phyloP scores from a whole-genome alignment of 371 early-diverging fungal species.

The Mortierella sp. region DNA sequence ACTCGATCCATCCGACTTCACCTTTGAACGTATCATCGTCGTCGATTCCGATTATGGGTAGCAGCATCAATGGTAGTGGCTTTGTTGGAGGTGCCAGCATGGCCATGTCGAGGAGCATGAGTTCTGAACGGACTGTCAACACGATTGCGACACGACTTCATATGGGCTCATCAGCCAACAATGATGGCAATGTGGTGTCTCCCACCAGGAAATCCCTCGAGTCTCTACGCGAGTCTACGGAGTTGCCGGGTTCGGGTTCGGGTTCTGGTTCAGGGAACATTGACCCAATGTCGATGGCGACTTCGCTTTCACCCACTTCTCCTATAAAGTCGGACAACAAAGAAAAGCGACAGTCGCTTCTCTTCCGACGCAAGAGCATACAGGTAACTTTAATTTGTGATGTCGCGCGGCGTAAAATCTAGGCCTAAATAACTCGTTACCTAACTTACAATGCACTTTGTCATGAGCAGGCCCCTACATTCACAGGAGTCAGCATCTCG shows the following conservation, averaged over 20 bases:
- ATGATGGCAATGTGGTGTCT: not conserved
- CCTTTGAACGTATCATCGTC: conserved; percentile 11
- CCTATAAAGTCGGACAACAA: conserved; percentile 16
- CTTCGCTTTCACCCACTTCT: conserved; percentile 2
- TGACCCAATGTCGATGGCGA: not conserved
- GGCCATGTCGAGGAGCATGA: conserved; percentile 27
- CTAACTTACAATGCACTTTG: not conserved
- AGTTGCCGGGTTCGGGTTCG: not conserved
- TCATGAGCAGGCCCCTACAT: conserved; percentile 9
- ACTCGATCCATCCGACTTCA: conserved; percentile 13
- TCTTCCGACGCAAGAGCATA: conserved; percentile 28
- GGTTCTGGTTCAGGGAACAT: not conserved
- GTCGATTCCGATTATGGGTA: not conserved
- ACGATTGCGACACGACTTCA: conserved; percentile 3
- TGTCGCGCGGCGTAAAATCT: not conserved
- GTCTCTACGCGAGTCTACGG: conserved; percentile 11
- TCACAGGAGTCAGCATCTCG: conserved; percentile 36
- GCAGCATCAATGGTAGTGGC: not conserved
- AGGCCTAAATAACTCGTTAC: not conserved
- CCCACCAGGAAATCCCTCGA: conserved; percentile 13
- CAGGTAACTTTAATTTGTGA: conserved; percentile 12
- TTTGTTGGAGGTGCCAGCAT: not conserved
- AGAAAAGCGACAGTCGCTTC: conserved; percentile 26
- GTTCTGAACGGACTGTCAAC: conserved; percentile 28
- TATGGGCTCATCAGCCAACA: not conserved